A percentile compares a stretch with the other conserved stretches of the same genome.
Evolutionary conservation across 225 moss, liverwort and hornwort genomes (phyloP).

Genomic region (Physcomitrellopsis africana): DNA sequence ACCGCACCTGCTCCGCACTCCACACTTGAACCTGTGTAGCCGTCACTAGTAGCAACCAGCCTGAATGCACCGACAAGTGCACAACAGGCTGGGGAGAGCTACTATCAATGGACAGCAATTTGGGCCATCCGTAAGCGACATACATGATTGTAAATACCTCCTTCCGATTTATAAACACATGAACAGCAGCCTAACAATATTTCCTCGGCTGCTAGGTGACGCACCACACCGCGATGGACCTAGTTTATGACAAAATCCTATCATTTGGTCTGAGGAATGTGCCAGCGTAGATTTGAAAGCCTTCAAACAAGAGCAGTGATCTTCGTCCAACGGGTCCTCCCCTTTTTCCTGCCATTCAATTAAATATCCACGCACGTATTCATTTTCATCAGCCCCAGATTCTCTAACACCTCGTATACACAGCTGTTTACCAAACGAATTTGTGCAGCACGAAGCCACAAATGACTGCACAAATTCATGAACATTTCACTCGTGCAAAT

Average conservation of each 20-base stretch:
- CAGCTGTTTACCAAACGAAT: not conserved
- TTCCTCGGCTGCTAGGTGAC: not conserved
- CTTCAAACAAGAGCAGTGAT: conserved; percentile 7
- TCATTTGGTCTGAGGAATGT: conserved; percentile 15
- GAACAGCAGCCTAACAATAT: conserved; percentile 7
- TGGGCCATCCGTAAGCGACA: conserved; percentile 89
- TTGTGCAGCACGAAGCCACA: not conserved
- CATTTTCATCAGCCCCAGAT: not conserved
- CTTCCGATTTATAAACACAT: not conserved
- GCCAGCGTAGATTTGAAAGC: conserved; percentile 9
- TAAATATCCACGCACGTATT: not conserved
- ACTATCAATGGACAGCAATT: conserved; percentile 68
- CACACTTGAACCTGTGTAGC: conserved; percentile 73
- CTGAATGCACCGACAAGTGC: conserved; percentile 61
- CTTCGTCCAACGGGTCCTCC: not conserved
- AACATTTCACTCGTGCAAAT: not conserved
- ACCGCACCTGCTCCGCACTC: conserved; percentile 74
- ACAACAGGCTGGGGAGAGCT: conserved; percentile 76
- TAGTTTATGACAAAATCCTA: conserved; percentile 6
- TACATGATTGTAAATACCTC: conserved; percentile 59
- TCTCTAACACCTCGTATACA: not conserved
- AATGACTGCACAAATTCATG: conserved; percentile 21
- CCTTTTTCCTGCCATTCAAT: conserved; percentile 2
- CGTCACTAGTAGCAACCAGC: conserved; percentile 66
- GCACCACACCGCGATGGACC: conserved; percentile 1